Evolutionary conservation across 768 basidiomycete genomes (phyloP), one percentile per base, ranked within the genome.

Genomic region (Russula ochroleuca): DNA sequence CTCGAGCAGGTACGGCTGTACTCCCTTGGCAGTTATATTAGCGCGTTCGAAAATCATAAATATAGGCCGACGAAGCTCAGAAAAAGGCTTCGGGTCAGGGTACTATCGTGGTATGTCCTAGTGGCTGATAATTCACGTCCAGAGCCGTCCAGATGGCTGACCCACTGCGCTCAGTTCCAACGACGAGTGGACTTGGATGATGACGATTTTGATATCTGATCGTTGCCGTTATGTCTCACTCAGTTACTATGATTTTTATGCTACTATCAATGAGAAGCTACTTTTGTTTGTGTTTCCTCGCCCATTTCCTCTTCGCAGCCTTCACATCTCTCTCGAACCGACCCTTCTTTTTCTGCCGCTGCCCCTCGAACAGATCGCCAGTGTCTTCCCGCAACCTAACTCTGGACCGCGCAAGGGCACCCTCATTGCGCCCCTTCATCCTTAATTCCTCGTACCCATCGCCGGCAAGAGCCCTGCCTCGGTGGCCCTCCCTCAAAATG

Each of bases 381-480:
- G 68, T 62, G 54, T 72, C 75, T 40, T 76, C 76, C 28, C 69
- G 52, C 17, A 66, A 59, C 54, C 78, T 73, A 48, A 70, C 68
- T 43, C 86, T 78, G 57, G 87, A 85, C 62, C 90, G 76, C 54
- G 81, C 81, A 33, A 93, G 73, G 1, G 84, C 79, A 67, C 80
- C 78, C 48, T 75, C 77, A 72, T 87, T 90, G 75, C 83, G 86
- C 7, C 87, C 84, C 67, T 79, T 82, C 71, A 81, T 76, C 68
- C 92, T 76, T 63, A 95, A 78, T 69, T 87, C 88, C 62, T 94
- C 92, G 63, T 95, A 95, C 11, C 90, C 93, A 71, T 92, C 91
- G 0, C 78, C 80, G 8, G 80, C 74, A 21, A 75, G 78, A 51
- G 73, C 73, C 21, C 68, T 68, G 31, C 75, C 60, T 45, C 72